Evolutionary conservation across 805 yeast species (phyloP), one percentile per base, ranked within the genome.

Genomic region (Ogataea kodamae): DNA sequence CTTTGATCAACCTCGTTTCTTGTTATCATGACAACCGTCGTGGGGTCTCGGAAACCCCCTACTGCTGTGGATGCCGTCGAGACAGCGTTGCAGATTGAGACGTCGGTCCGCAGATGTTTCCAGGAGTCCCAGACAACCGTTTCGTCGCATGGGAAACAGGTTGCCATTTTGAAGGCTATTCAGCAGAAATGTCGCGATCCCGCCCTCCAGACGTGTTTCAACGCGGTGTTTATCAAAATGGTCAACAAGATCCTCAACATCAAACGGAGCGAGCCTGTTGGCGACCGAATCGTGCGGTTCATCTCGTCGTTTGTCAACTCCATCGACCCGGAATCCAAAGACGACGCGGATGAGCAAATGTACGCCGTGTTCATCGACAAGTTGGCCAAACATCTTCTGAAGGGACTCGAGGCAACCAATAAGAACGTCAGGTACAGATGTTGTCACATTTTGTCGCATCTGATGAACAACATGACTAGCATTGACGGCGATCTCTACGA

Each of bases 371-470:
- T 87, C 49, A 70, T 81, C 9, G 78, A 77, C 37, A 62, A 61
- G 36, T 55, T 87, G 18, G 68, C 86, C 2, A 67, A 74, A 13
- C 90, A 84, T 55, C 59, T 88, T 22, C 57, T 83, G n/a, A 67
- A 78, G 39, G 97, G 97, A 1, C 68, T 83, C 1, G 85, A 80
- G 42, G 82, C 95, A 9, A 74, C 74, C 45, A 82, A 84, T 52
- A 78, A 74, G 49, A 74, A 70, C 37, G 96, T 90, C 1, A 64
- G 98, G 30, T 88, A 72, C 57, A 68, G 97, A 40, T 82, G 78
- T 6, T 80, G 83, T 22, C 95, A 86, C 52, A 62, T 86, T 17
- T 62, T 86, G 29, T 84, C 89, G 1, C 75, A 76, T 29, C 61
- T 81, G 12, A 78, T 90, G 60, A 76, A 78, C 47, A 75, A 77